Base-by-base conservation (phyloP, 495 filamentous ascomycete species). In the Immersiella caudata region DNA sequence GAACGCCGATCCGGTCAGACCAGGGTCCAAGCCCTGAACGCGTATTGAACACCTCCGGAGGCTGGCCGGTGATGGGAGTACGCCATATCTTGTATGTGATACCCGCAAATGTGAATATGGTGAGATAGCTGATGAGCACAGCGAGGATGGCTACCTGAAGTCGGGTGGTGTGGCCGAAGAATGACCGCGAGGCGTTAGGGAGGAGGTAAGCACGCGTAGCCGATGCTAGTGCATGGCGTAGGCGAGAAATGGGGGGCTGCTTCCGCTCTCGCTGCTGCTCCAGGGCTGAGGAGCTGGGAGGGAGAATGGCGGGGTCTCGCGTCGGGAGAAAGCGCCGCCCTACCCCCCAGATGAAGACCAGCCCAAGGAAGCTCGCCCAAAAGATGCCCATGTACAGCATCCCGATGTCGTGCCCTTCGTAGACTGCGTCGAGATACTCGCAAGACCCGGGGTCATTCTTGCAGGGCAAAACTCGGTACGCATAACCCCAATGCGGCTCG, bases 311-410 rank as follows among this genome's bases (percentile, higher is more conserved):
- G 6, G 24, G 26, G 18, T 33, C 26, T 59, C 26, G 56, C 22
- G 73, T 65, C 46, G 76, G 70, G 67, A 76, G 78, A 40, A 74
- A 20, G 49, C 73, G 74, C 49, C 75, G 73, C 4, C 49, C 67
- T n/a, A 82, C 36, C 25, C 79, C 78, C 82, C 81, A 87, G 7
- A 85, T 60, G 0, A 88, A 68, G 0, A 88, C 68, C 20, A 88
- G 76, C 0, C 79, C 83, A 6, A 76, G 76, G 58, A 90, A 79
- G 16, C 80, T 82, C 0, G 81, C 80, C 87, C 87, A 90, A 33
- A 91, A 68, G 64, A 89, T 87, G 68, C 84, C 84, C 7, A 80
- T 83, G 69, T 90, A 90, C 12, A 87, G 70, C 83, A 90, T 88
- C 6, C 81, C 82, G 21, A 79, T 61, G 67, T 88, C 86, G 68